Base-by-base conservation (phyloP, 2,329 filamentous ascomycete genomes). In the Colletotrichum sp. region DNA sequence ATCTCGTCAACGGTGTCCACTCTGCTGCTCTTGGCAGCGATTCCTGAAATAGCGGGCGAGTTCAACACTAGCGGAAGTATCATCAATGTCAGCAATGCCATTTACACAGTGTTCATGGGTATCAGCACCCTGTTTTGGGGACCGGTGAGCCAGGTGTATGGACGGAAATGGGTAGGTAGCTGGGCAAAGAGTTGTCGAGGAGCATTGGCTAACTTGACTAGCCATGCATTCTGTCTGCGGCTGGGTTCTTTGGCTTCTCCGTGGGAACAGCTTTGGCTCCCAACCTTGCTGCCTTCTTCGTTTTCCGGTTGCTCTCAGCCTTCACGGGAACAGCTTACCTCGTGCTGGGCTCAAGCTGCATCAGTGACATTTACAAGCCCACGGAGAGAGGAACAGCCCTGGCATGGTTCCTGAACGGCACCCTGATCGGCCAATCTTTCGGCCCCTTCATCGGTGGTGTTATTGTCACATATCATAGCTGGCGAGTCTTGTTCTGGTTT, bases 41-140 rank as follows among this genome's bases (percentile, higher is more conserved):
- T 94, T 3, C 94, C 94, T 2, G 94, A 96, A 82, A 92, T 96
- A 4, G 93, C 94, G 2, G 83, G 82, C 7, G 92, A 91, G 9
- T 95, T 91, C 81, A 78, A 87, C 49, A 95, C 93, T 0, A 93
- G 90, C 0, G 93, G 92, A 5, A 90, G 90, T 8, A 89, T 95
- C 73, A 92, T 95, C 80, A 93, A 94, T 80, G 82, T 94, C 49
- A 91, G 89, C 79, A 95, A 95, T 84, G 93, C 93, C 0, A 81
- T 95, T n/a, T 95, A 94, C 79, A 88, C 95, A 85, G 83, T 94
- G 2, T 93, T 93, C 80, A 95, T 95, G 93, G 93, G 92, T 0
- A 78, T 94, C 6, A 89, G 88, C 11, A 90, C 93, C 2, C 88
- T 91, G 11, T 89, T 95, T 72, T 95, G 92, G 88, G 93, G 93